These are phyloP conservation scores for Medicago ruthenica DNA, from an alignment of 306 rosid genomes.

Conservation along the genomic window DNA sequence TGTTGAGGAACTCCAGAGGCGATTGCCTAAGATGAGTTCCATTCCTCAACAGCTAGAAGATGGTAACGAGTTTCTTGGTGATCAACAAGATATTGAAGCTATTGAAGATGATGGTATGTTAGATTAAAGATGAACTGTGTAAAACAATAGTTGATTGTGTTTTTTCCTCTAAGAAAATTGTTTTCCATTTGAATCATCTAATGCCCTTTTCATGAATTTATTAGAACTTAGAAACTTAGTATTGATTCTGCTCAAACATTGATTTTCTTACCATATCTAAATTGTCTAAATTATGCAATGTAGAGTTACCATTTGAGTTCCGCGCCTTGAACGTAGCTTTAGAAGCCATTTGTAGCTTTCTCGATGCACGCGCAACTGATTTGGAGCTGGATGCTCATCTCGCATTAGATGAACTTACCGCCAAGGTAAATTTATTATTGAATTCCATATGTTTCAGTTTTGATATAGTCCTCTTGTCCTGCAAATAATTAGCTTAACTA, in stretches of 20 bases:
- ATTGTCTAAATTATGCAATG: slow-evolving; percentile 51
- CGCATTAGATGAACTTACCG: slow-evolving; percentile 90
- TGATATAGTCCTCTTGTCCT: too few relatives aligned
- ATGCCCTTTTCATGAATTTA: slow-evolving; percentile 7
- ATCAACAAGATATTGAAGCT: slow-evolving; percentile 62
- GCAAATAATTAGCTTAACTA: neutral
- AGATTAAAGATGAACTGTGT: slow-evolving; percentile 12
- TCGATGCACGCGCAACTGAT: slow-evolving; percentile 85
- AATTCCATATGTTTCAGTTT: slow-evolving; percentile 28
- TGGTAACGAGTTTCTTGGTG: slow-evolving; percentile 54
- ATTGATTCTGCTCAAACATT: slow-evolving; percentile 6
- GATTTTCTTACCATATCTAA: slow-evolving; percentile 36
- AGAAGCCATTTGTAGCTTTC: slow-evolving; percentile 93
- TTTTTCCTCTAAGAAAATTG: slow-evolving; percentile 24
- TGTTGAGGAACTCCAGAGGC: slow-evolving; percentile 80
- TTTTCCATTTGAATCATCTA: slow-evolving; percentile 32
- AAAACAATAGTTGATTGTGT: slow-evolving; percentile 24
- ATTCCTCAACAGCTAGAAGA: slow-evolving; percentile 43
- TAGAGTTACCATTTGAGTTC: slow-evolving; percentile 90
- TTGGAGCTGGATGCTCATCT: slow-evolving; percentile 91
- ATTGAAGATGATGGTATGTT: slow-evolving; percentile 83
- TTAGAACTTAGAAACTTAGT: neutral
- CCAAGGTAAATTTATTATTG: slow-evolving; percentile 62
- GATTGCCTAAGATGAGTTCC: slow-evolving; percentile 65
- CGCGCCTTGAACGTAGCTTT: slow-evolving; percentile 93